phyloP scores from a whole-genome alignment of 768 basidiomycete genomes.

The Psilocybe sp. region DNA sequence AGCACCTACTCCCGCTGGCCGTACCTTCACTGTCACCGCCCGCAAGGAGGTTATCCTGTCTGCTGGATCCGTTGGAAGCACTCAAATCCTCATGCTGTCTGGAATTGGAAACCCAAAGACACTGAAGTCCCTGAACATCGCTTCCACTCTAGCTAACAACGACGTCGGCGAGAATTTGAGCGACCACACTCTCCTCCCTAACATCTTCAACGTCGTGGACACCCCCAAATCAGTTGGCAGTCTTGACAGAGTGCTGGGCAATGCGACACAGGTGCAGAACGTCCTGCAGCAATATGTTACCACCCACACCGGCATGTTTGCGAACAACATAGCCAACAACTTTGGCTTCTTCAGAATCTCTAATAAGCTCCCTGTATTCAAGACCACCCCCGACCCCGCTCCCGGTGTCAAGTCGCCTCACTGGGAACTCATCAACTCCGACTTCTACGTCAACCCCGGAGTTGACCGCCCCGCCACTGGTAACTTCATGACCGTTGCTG shows the following conservation, averaged over 20 bases:
- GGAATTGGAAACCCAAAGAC: slow-evolving; percentile 17
- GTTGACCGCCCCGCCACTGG: slow-evolving; percentile 21
- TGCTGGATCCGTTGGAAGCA: slow-evolving; percentile 18
- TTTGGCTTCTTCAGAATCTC: slow-evolving; percentile 22
- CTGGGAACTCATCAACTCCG: slow-evolving; percentile 28
- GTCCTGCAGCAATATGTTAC: slow-evolving; percentile 22
- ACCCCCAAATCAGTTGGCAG: slow-evolving; percentile 3
- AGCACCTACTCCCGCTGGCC: slow-evolving; percentile 5
- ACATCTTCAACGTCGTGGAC: slow-evolving; percentile 9
- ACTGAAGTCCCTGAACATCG: slow-evolving; percentile 11
- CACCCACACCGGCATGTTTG: slow-evolving; percentile 29
- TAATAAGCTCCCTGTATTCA: slow-evolving; percentile 17
- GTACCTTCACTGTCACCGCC: slow-evolving; percentile 12
- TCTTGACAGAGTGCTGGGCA: slow-evolving; percentile 4
- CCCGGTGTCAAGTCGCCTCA: slow-evolving; percentile 17
- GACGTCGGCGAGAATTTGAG: slow-evolving; percentile 21
- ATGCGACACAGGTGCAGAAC: slow-evolving; percentile 6
- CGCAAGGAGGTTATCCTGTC: slow-evolving; percentile 20
- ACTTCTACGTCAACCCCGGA: slow-evolving; percentile 13
- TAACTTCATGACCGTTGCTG: slow-evolving; percentile 27
- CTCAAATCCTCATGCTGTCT: slow-evolving; percentile 20
- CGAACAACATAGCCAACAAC: slow-evolving; percentile 33
- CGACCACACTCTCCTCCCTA: slow-evolving; percentile 17
- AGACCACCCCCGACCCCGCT: slow-evolving; percentile 14
- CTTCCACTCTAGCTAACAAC: slow-evolving; percentile 13